These are phyloP conservation scores for Vigna reflexopilosa DNA, from an alignment of 306 rosid species.

Conservation along the genomic window DNA sequence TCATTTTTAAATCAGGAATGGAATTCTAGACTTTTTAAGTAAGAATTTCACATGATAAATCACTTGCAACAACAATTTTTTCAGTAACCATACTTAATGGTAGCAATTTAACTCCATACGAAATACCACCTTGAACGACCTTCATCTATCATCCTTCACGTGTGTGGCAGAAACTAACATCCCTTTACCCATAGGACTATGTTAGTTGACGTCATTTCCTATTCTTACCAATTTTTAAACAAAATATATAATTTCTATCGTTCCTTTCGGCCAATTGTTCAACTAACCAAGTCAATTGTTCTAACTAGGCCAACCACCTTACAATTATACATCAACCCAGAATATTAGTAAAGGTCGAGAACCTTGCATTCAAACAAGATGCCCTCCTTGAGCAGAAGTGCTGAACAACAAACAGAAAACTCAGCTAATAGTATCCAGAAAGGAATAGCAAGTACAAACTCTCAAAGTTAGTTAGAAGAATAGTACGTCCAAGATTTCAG, in stretches of 20 bases:
- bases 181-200: background rate
- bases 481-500: slow-evolving; percentile 21
- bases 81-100: too few relatives aligned
- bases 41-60: too few relatives aligned
- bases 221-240: background rate
- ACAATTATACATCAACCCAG: too few relatives aligned
- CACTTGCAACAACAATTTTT: too few relatives aligned
- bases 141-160: too few relatives aligned
- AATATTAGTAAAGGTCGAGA: too few relatives aligned
- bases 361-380: slow-evolving; percentile 1
- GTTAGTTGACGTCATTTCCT: background rate
- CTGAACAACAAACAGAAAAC: background rate
- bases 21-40: too few relatives aligned
- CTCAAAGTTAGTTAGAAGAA: slow-evolving; percentile 24
- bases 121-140: too few relatives aligned
- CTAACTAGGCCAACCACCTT: background rate
- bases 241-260: too few relatives aligned
- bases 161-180: background rate
- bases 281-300: background rate
- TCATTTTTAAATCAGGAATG: too few relatives aligned
- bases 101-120: background rate
- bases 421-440: slow-evolving; percentile 16
- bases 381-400: too few relatives aligned
- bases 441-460: slow-evolving; percentile 1
- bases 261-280: background rate